Base-by-base conservation (phyloP, 768 basidiomycete genomes). In the Pleurotus tuoliensis region DNA sequence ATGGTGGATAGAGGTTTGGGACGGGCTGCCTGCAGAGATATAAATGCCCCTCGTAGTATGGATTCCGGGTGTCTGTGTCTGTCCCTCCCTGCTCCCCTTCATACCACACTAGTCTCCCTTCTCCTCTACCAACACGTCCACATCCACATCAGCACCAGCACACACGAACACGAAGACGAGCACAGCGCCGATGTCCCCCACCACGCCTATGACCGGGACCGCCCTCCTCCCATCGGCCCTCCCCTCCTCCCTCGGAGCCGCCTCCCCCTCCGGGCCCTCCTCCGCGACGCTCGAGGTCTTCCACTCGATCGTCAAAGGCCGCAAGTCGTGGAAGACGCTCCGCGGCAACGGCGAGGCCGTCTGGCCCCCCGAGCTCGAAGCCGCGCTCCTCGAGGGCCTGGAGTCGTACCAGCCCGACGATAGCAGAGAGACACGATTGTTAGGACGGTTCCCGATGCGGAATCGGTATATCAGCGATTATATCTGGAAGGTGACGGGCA, bases 401-500 rank as follows among this genome's bases (percentile, higher is more conserved):
- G 83, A 82, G 67, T 82, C 79, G 43, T 91, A 90, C 63, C 78
- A 81, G 55, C 89, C 88, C 27, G 82, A 85, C 59, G 84, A 89
- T 63, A 86, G 85, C 13, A 74, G 87, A 66, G 87, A 89, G 65
- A 87, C 87, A 40, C 76, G 86, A 55, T 80, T 86, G 15, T 79
- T 90, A 3, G 87, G 87, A 20, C 81, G 89, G 50, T 90, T 87
- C 65, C 89, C 89, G 38, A 82, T 87, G 78, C 78, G 89, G 56
- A 91, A 91, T 70, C 80, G 85, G 47, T 91, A 90, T 70, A 87
- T 90, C 59, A 87, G 88, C 51, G 86, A 91, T 61, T 84, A 87
- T 70, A 90, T 91, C 65, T 82, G 75, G 65, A 74, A 76, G 37
- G 80, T 78, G 59, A 91, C 89, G 0, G 87, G 88, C 20, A 83